phyloP scores from a whole-genome alignment of 148 eudicot genomes.

The Fagopyrum homotropicum region DNA sequence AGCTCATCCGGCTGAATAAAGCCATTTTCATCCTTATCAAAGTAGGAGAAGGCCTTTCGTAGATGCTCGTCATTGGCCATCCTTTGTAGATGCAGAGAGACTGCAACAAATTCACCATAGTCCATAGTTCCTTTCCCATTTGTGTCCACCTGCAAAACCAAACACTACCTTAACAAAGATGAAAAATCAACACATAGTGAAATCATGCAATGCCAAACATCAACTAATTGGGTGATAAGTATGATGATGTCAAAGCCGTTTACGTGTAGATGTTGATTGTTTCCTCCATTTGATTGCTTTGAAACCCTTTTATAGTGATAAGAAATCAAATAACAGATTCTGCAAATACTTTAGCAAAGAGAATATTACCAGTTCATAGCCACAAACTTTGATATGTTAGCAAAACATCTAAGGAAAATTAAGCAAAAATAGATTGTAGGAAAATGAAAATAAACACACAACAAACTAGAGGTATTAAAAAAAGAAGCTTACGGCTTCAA shows the following conservation, averaged over 20 bases:
- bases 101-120: conserved; percentile 83
- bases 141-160: conserved; percentile 56
- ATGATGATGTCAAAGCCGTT: too few species aligned
- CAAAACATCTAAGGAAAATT: neutral
- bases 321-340: neutral
- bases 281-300: neutral
- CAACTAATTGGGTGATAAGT: neutral
- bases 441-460: neutral
- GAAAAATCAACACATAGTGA: neutral
- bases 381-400: neutral
- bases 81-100: conserved; percentile 72
- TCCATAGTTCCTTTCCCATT: conserved; percentile 79
- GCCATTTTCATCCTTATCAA: conserved; percentile 80
- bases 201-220: neutral
- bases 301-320: neutral
- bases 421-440: neutral
- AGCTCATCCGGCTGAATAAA: conserved; percentile 83
- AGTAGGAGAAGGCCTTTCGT: conserved; percentile 77
- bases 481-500: conserved; percentile 88
- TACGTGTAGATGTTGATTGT: too few species aligned
- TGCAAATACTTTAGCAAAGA: neutral
- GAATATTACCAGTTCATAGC: neutral
- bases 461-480: neutral
- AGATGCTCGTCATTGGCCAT: conserved; percentile 92
- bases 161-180: neutral